These are phyloP conservation scores for Microstegium vimineum DNA, from an alignment of 176 grass and related monocot genomes.

Conservation along the genomic window DNA sequence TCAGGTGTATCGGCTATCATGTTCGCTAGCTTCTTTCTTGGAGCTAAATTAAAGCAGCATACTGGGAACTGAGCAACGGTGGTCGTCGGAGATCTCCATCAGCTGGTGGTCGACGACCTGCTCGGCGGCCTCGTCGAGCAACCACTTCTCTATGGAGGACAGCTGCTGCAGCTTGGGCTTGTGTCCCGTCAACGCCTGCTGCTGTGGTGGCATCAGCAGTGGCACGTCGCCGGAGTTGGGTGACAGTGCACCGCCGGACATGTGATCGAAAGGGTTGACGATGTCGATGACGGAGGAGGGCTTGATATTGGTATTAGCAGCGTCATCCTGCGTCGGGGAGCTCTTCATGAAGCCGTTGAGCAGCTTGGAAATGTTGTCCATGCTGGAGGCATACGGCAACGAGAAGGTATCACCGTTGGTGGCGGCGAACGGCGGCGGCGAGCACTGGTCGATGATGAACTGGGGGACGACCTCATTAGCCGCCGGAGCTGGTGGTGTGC, in stretches of 20 bases:
- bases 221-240: not conserved
- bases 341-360: slow-evolving; percentile 64
- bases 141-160: slow-evolving; percentile 71
- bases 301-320: slow-evolving; percentile 15
- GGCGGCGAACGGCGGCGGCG: slow-evolving; percentile 17
- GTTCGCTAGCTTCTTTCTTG: not conserved
- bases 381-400: slow-evolving; percentile 61
- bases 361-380: slow-evolving; percentile 81
- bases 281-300: not conserved
- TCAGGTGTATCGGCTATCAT: not conserved
- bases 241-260: not conserved
- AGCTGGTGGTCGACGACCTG: slow-evolving; percentile 50
- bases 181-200: not conserved
- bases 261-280: not conserved
- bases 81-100: slow-evolving; percentile 11
- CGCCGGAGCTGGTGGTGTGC: not conserved
- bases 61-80: slow-evolving; percentile 30
- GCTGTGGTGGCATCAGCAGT: slow-evolving; percentile 15
- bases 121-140: slow-evolving; percentile 58
- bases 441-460: slow-evolving; percentile 16
- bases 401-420: not conserved
- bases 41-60: slow-evolving; percentile 40
- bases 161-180: slow-evolving; percentile 40
- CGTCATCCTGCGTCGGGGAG: not conserved
- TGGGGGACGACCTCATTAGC: slow-evolving; percentile 6